Evolutionary conservation across 2,329 filamentous ascomycete genomes (phyloP).

Genomic region (Colletotrichum godetiae): DNA sequence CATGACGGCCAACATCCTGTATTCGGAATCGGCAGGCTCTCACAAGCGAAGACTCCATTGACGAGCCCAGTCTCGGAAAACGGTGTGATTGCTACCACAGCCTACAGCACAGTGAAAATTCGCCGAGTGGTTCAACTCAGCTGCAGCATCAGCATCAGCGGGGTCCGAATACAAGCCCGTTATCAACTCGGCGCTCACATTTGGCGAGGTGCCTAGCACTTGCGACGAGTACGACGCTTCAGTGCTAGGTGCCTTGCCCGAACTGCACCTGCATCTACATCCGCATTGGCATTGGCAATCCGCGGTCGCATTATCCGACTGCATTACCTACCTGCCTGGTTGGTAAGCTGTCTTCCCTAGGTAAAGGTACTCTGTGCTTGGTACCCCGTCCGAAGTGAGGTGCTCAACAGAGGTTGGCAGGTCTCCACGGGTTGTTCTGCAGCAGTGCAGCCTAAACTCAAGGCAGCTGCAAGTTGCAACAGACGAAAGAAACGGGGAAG

Average conservation of each 20-base stretch:
- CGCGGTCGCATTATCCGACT: background rate
- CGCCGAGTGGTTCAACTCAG: constrained; percentile 26
- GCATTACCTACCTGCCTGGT: background rate
- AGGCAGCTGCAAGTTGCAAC: background rate
- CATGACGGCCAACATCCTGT: background rate
- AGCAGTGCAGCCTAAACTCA: background rate
- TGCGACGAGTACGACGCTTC: background rate
- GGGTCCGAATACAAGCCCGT: background rate
- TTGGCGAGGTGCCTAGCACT: constrained; percentile 25
- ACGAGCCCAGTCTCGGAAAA: background rate
- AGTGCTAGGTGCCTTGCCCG: constrained; percentile 26
- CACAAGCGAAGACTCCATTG: constrained; percentile 1
- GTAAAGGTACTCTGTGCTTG: background rate
- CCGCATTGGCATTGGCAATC: background rate
- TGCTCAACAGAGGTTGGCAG: background rate
- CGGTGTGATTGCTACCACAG: background rate
- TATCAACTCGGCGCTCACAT: background rate
- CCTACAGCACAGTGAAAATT: constrained; percentile 8
- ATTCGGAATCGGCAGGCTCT: constrained; percentile 7
- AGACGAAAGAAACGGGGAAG: background rate
- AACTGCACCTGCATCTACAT: background rate
- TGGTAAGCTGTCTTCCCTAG: background rate
- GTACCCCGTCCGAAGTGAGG: background rate
- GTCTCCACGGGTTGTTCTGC: background rate
- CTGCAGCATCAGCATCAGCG: background rate